phyloP scores from a whole-genome alignment of 2,329 filamentous ascomycete species.

The Ophiocordyceps camponoti-rufipedis region DNA sequence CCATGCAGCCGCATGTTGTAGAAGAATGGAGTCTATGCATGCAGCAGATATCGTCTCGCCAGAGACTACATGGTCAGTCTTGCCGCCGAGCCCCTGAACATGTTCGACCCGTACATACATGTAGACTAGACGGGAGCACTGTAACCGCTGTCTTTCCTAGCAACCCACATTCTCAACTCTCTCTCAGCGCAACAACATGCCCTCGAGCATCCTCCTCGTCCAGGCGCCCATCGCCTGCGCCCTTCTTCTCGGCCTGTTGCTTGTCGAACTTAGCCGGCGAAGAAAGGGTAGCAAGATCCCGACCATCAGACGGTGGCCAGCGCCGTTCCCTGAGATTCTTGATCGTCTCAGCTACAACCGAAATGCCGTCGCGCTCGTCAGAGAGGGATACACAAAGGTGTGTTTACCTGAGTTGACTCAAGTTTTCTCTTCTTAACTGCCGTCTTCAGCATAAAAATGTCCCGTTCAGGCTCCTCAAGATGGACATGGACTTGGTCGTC shows the following conservation, averaged over 20 bases:
- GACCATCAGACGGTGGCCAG: constrained; percentile 3
- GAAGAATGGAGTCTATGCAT: no score
- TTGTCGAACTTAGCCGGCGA: background rate
- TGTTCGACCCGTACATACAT: no score
- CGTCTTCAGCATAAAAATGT: constrained; percentile 1
- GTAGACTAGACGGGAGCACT: no score
- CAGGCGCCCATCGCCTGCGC: background rate
- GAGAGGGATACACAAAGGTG: constrained; percentile 3
- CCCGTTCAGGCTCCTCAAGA: constrained; percentile 4
- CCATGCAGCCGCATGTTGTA: no score
- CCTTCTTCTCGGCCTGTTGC: background rate
- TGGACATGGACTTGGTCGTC: constrained; percentile 5
- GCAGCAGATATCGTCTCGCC: no score
- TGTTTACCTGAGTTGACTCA: background rate
- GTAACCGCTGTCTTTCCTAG: no score
- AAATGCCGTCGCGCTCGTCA: constrained; percentile 1
- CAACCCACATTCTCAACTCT: no score
- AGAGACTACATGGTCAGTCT: no score
- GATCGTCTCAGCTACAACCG: constrained; percentile 4
- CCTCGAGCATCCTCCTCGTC: background rate
- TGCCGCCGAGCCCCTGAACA: no score
- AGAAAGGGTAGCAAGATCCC: constrained; percentile 1
- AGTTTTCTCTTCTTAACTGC: background rate
- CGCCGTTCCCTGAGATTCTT: constrained; percentile 2
- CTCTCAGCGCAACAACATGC: background rate